Percentiles rank a stretch among this genome's conserved stretches.
These are phyloP conservation scores for Boletus eberwhitei DNA, from an alignment of 768 basidiomycete genomes.

Conservation along the genomic window DNA sequence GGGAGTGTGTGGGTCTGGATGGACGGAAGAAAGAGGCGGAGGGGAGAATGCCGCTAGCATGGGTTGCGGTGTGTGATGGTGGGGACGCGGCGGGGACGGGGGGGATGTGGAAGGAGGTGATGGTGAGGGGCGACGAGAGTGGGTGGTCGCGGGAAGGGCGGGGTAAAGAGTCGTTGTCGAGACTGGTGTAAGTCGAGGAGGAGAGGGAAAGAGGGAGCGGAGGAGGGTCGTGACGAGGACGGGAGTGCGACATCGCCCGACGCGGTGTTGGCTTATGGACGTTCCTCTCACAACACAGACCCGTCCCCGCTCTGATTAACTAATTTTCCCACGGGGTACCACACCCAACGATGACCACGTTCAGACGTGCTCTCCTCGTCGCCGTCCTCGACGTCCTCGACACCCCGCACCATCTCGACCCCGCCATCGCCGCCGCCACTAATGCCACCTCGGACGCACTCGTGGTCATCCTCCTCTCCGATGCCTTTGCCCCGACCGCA, in stretches of 20 bases:
- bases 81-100: conserved; percentile 12
- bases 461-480: conserved; percentile 62
- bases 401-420: conserved; percentile 52
- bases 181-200: too few species aligned
- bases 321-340: conserved; percentile 15
- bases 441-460: conserved; percentile 47
- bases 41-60: conserved; percentile 73
- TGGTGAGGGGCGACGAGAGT: conserved; percentile 27
- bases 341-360: neutral
- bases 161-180: too few species aligned
- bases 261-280: too few species aligned
- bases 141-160: conserved; percentile 23
- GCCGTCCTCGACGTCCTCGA: conserved; percentile 51
- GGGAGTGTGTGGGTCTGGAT: conserved; percentile 54
- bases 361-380: conserved; percentile 41
- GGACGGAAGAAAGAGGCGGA: conserved; percentile 78
- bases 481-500: conserved; percentile 44
- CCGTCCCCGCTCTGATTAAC: neutral
- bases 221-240: too few species aligned
- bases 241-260: neutral
- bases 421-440: conserved; percentile 48
- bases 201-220: too few species aligned
- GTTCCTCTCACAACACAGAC: too few species aligned
- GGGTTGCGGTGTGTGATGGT: conserved; percentile 62
- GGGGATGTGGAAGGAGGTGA: conserved; percentile 25